These are phyloP conservation scores for Suhomyces atakaporum DNA, from an alignment of 1,139 yeast species.

Conservation along the genomic window DNA sequence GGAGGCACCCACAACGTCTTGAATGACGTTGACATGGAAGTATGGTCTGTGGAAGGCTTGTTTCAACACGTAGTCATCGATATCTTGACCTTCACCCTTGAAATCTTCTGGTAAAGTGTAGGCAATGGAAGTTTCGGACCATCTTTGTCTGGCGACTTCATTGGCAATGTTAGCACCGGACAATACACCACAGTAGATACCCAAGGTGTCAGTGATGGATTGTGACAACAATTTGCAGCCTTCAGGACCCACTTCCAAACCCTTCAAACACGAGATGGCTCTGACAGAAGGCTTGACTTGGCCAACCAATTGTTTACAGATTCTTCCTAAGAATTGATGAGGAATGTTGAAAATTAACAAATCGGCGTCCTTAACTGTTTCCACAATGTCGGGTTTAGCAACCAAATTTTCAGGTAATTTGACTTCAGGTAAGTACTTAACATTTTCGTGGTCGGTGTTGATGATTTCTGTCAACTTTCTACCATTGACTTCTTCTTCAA, in stretches of 20 bases:
- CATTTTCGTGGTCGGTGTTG: slow-evolving; percentile 47
- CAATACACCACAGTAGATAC: slow-evolving; percentile 48
- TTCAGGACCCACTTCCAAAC: slow-evolving; percentile 46
- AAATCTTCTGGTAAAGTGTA: slow-evolving; percentile 44
- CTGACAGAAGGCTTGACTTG: slow-evolving; percentile 40
- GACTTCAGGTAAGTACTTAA: slow-evolving; percentile 48
- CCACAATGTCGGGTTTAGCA: slow-evolving; percentile 44
- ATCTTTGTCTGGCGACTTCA: slow-evolving; percentile 48
- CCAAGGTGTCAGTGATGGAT: slow-evolving; percentile 45
- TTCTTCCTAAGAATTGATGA: slow-evolving; percentile 47
- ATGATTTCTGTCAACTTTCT: slow-evolving; percentile 47
- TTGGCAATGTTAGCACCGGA: slow-evolving; percentile 53
- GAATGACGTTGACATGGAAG: slow-evolving; percentile 50
- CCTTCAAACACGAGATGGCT: slow-evolving; percentile 52
- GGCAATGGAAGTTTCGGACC: slow-evolving; percentile 55
- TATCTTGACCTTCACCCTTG: slow-evolving; percentile 44
- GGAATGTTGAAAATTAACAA: slow-evolving; percentile 50
- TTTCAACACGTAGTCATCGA: slow-evolving; percentile 43
- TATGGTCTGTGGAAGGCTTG: slow-evolving; percentile 50
- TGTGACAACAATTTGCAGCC: slow-evolving; percentile 51
- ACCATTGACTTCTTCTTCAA: slow-evolving; percentile 46
- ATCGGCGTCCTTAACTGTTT: slow-evolving; percentile 45
- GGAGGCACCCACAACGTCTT: slow-evolving; percentile 51
- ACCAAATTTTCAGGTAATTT: slow-evolving; percentile 43
- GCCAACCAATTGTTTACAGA: slow-evolving; percentile 42